Conservation (phyloP, 2,329 filamentous ascomycete genomes). For the Chaetomium sp. region DNA sequence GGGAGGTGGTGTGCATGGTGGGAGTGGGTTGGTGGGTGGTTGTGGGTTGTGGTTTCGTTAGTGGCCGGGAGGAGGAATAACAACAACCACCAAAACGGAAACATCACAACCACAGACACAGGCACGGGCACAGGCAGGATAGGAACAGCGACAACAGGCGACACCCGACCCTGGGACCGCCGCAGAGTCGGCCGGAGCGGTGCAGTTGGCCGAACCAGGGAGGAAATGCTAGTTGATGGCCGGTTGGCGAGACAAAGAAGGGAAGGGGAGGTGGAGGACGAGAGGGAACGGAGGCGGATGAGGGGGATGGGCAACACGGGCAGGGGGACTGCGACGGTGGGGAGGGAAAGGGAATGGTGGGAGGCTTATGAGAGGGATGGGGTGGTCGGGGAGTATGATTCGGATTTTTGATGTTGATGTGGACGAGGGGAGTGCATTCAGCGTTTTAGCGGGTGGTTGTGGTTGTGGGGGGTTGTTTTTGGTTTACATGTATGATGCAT, state of each 20-base stretch:
- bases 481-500: not conserved
- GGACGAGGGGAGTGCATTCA: not conserved
- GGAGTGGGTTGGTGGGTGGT: constrained; percentile 12
- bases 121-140: too few relatives aligned
- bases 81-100: too few relatives aligned
- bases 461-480: not conserved
- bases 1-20: constrained; percentile 20
- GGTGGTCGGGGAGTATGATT: constrained; percentile 6
- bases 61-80: too few relatives aligned
- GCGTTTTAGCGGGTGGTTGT: not conserved
- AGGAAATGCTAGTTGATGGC: constrained; percentile 48
- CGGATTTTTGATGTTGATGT: constrained; percentile 1
- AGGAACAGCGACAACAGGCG: too few relatives aligned
- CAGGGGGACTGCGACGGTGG: not conserved
- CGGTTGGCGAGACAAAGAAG: constrained; percentile 42
- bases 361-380: constrained; percentile 27
- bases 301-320: not conserved
- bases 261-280: constrained; percentile 38
- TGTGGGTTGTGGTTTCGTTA: too few relatives aligned
- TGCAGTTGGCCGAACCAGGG: constrained; percentile 39
- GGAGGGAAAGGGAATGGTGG: constrained; percentile 32
- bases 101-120: too few relatives aligned
- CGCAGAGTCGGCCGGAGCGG: constrained; percentile 13
- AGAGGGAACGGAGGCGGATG: constrained; percentile 20
- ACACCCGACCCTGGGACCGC: too few relatives aligned